A percentile compares a stretch with the other conserved stretches of the same genome.
Evolutionary conservation across 805 yeast genomes (phyloP).

Genomic region (Candida peoriensis): DNA sequence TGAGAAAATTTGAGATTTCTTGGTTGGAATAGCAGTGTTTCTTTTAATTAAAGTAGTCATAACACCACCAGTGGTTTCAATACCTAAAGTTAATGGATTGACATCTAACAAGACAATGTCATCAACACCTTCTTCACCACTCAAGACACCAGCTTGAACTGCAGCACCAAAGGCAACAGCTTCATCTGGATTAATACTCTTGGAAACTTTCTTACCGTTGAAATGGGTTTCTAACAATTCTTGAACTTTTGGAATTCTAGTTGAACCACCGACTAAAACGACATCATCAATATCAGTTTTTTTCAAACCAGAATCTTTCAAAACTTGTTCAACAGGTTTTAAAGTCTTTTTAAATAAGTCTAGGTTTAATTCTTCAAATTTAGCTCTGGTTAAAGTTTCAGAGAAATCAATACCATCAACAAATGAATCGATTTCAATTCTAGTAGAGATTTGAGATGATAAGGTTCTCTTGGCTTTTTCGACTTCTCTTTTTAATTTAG

Average conservation of each 20-base stretch:
- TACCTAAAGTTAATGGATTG: slow-evolving; percentile 90
- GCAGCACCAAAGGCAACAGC: slow-evolving; percentile 99
- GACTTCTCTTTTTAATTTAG: slow-evolving; percentile 94
- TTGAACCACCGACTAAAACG: slow-evolving; percentile 98
- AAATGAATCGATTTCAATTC: slow-evolving; percentile 94
- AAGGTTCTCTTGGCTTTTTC: slow-evolving; percentile 97
- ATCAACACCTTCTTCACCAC: slow-evolving; percentile 93
- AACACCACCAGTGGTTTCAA: slow-evolving; percentile 96
- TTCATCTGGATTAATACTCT: slow-evolving; percentile 98
- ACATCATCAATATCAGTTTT: slow-evolving; percentile 89
- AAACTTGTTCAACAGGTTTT: slow-evolving; percentile 93
- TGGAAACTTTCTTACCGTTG: slow-evolving; percentile 92
- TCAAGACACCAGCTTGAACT: slow-evolving; percentile 95
- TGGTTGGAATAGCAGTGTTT: slow-evolving; percentile 93
- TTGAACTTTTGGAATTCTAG: slow-evolving; percentile 98
- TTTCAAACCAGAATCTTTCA: slow-evolving; percentile 87
- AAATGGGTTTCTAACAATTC: slow-evolving; percentile 85
- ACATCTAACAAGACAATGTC: slow-evolving; percentile 89
- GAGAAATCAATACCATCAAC: slow-evolving; percentile 93
- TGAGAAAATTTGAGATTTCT: slow-evolving; percentile 91
- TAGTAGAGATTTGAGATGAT: slow-evolving; percentile 91
- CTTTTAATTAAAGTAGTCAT: slow-evolving; percentile 94
- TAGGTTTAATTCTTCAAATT: slow-evolving; percentile 93
- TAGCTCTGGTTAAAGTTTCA: slow-evolving; percentile 94
- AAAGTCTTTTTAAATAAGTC: slow-evolving; percentile 91